Conservation (phyloP, 2,329 filamentous ascomycete genomes). For the Colletotrichum lupini region DNA sequence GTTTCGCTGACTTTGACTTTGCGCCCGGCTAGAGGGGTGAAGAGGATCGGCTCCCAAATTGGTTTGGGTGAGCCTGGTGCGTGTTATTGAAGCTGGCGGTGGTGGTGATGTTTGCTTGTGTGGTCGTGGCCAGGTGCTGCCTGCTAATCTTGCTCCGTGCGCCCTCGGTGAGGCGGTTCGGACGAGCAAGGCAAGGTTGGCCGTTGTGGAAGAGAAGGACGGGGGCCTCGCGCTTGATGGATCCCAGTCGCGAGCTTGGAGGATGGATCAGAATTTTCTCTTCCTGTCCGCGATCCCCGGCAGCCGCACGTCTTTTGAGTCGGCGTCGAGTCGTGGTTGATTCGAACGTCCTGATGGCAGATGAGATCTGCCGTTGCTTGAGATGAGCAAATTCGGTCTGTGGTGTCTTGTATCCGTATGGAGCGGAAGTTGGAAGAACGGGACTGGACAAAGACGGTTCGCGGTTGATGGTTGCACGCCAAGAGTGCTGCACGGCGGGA, state of each 20-base stretch:
- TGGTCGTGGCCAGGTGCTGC: constrained; percentile 17
- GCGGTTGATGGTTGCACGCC: not conserved
- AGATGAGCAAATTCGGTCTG: constrained; percentile 12
- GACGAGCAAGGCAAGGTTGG: not conserved
- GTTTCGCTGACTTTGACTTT: not conserved
- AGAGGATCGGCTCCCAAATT: not conserved
- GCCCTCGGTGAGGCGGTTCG: constrained; percentile 20
- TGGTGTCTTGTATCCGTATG: not conserved
- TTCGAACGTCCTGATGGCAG: constrained; percentile 6
- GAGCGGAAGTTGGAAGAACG: not conserved
- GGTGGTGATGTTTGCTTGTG: not conserved
- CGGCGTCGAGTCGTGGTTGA: constrained; percentile 3
- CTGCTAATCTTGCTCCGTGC: constrained; percentile 16
- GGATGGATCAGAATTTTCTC: not conserved
- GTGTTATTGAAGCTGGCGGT: not conserved
- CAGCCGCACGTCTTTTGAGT: not conserved
- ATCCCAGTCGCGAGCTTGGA: constrained; percentile 9
- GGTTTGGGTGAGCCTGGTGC: not conserved
- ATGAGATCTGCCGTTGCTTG: constrained; percentile 13
- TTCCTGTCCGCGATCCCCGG: not conserved
- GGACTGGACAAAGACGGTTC: constrained; percentile 2
- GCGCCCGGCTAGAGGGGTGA: not conserved
- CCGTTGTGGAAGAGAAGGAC: not conserved
- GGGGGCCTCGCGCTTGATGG: not conserved
- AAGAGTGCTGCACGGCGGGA: constrained; percentile 22